Percentiles rank a stretch among this genome's conserved stretches.
Conservation (phyloP, 2,329 filamentous ascomycete species). For the Rutstroemia sydowiana region DNA sequence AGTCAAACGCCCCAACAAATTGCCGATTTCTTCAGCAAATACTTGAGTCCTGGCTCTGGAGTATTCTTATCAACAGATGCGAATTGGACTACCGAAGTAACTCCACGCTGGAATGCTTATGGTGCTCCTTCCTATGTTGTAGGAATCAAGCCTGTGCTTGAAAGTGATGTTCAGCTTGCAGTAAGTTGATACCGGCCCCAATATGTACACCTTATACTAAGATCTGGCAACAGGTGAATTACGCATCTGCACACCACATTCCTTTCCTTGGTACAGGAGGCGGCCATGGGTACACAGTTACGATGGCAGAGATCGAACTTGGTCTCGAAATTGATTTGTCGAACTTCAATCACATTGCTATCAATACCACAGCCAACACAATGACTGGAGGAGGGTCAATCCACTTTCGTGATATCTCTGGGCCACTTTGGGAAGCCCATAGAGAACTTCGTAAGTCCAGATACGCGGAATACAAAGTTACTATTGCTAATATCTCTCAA, state of each 20-base stretch:
- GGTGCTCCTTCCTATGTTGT: neutral
- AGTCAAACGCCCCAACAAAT: neutral
- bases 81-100: neutral
- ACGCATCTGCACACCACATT: constrained; percentile 16
- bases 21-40: neutral
- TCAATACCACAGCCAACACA: constrained; percentile 21
- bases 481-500: neutral
- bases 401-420: neutral
- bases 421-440: constrained; percentile 1
- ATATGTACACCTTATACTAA: neutral
- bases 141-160: neutral
- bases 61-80: neutral
- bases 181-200: neutral
- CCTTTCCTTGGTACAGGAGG: constrained; percentile 32
- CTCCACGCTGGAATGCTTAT: neutral
- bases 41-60: neutral
- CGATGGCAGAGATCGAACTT: constrained; percentile 21
- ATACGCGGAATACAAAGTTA: neutral
- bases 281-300: constrained; percentile 30
- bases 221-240: neutral
- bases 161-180: neutral
- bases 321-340: constrained; percentile 31
- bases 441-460: constrained; percentile 1
- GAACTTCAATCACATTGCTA: constrained; percentile 23
- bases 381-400: constrained; percentile 7